Percentiles rank a stretch among this genome's conserved stretches.
phyloP scores from a whole-genome alignment of 352 stramenopile species.

The Pythium myriotylum region DNA sequence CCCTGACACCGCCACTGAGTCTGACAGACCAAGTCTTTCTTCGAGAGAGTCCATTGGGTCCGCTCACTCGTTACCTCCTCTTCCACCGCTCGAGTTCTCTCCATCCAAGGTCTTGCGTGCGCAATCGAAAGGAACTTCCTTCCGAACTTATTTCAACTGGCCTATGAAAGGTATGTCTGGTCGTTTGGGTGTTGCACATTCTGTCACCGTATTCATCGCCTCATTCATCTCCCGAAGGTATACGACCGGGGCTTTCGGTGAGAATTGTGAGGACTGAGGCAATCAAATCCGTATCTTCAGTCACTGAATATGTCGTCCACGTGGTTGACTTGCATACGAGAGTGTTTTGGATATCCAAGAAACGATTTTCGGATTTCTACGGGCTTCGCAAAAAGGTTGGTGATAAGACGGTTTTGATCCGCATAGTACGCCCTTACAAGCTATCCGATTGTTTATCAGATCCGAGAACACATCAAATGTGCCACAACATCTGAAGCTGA shows the following conservation, averaged over 20 bases:
- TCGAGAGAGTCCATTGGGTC: conserved; percentile 25
- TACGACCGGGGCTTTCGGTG: conserved; percentile 72
- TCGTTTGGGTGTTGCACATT: background rate
- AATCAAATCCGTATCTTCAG: conserved; percentile 51
- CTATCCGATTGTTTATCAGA: conserved; percentile 17
- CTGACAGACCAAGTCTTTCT: conserved; percentile 7
- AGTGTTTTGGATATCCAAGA: conserved; percentile 85
- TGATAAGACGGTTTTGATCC: too few relatives aligned
- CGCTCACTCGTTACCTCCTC: conserved; percentile 44
- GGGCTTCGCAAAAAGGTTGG: conserved; percentile 66
- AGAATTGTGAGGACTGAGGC: conserved; percentile 68
- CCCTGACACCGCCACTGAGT: conserved; percentile 12
- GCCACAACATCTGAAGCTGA: conserved; percentile 47
- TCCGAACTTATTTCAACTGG: conserved; percentile 63
- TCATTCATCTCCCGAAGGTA: conserved; percentile 22
- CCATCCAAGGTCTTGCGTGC: conserved; percentile 41
- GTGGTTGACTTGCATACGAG: conserved; percentile 79
- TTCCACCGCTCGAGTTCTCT: conserved; percentile 60
- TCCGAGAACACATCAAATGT: conserved; percentile 46
- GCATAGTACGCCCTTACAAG: too few relatives aligned
- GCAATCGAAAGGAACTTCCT: conserved; percentile 42
- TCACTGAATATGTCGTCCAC: conserved; percentile 77
- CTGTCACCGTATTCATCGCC: background rate
- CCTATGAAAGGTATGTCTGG: conserved; percentile 5
- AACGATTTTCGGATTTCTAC: conserved; percentile 78